These are phyloP conservation scores for Fusarium miscanthi DNA, from an alignment of 2,329 filamentous ascomycete genomes.

Conservation along the genomic window DNA sequence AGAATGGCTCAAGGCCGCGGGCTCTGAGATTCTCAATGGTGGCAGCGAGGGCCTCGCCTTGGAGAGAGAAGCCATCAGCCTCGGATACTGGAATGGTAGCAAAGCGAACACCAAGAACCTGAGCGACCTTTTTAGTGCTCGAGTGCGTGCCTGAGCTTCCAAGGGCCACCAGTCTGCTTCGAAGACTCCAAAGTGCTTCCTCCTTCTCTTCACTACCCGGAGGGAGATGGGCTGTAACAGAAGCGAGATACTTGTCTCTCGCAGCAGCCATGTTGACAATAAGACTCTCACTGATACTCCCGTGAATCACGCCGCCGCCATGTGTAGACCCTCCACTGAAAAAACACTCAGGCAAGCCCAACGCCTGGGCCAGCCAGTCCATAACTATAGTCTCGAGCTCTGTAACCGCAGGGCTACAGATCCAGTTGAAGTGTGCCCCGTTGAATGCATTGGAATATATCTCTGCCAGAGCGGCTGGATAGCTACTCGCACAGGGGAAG, in stretches of 20 bases:
- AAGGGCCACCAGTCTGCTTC: conserved; percentile 75
- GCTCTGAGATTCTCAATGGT: conserved; percentile 73
- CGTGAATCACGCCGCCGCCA: conserved; percentile 94
- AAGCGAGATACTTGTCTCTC: conserved; percentile 78
- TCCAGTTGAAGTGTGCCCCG: conserved; percentile 95
- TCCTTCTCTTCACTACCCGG: conserved; percentile 73
- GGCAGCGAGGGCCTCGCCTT: conserved; percentile 68
- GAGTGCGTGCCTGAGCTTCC: conserved; percentile 85
- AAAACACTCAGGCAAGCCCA: conserved; percentile 79
- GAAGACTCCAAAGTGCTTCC: conserved; percentile 69
- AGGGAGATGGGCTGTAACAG: conserved; percentile 63
- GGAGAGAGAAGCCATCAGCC: conserved; percentile 76
- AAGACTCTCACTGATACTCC: conserved; percentile 87
- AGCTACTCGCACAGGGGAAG: conserved; percentile 86
- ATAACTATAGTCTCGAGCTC: conserved; percentile 93
- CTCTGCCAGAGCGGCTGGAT: conserved; percentile 88
- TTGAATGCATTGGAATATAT: conserved; percentile 92
- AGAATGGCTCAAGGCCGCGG: conserved; percentile 85
- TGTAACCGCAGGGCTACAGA: conserved; percentile 90
- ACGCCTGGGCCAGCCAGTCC: conserved; percentile 86
- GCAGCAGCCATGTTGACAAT: conserved; percentile 90
- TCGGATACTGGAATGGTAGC: conserved; percentile 72
- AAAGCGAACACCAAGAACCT: conserved; percentile 87
- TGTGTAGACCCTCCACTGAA: conserved; percentile 74
- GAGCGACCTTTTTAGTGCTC: conserved; percentile 86